Base-by-base conservation (phyloP, 1,139 yeast species). In the Zhuliangozyma parablackwelliae region DNA sequence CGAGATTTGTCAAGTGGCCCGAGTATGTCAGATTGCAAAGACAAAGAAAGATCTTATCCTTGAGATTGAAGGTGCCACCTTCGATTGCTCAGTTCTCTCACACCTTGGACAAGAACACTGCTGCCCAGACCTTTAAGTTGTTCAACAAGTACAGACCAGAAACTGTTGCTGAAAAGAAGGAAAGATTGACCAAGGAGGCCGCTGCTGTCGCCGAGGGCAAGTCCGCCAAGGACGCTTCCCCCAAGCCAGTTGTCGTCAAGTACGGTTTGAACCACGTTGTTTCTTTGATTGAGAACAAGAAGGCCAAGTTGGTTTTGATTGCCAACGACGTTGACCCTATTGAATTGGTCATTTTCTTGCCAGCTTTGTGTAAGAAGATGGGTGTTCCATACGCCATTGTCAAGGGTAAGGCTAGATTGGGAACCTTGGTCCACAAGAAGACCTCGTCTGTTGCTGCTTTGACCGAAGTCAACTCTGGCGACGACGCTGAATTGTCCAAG, bases 281-380 rank as follows among this genome's bases (percentile, higher is more conserved):
- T 56, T 82, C 96, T 48, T 80, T 90, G 56, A 74, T 90, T 61
- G 97, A 90, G 80, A 89, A 89, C 94, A 90, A 90, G 82, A 90
- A 90, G 80, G 95, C 96, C 57, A 86, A 88, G 72, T 81, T 90
- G 61, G 97, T 90, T 53, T 80, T 90, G 69, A 90, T 90, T 65
- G 97, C 97, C 68, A 84, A 90, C 78, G 97, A 90, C 61, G 97
- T 90, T 63, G 97, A 90, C 80, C 97, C 97, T 69, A 87, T 90
- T 65, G 97, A 90, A 76, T 80, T 90, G 67, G 97, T 90, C 57
- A 77, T 90, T 56, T 90, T 86, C 83, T 78, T 90, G 57, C 97
- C 97, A 66, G 97, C 97, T 71, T 82, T 90, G 65, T 90, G 97
- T 80, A 87, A 92, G 79, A 90, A 90, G 84, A 82, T 90, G 94